phyloP scores from a whole-genome alignment of 169 alveolate genomes.

The Hepatocystis sp. region DNA sequence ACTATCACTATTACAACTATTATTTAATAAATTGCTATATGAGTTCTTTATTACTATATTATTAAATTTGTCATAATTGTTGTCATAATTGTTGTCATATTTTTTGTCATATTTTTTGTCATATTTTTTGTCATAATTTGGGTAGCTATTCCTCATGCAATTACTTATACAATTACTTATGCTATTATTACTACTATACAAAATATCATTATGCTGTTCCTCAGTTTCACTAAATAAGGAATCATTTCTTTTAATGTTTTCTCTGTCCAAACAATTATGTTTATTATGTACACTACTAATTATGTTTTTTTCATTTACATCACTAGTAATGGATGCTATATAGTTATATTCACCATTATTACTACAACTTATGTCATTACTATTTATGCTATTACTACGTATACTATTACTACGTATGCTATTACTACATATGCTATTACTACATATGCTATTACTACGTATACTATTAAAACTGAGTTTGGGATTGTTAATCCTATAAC shows the following conservation, averaged over 20 bases:
- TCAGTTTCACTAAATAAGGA: slow-evolving; percentile 18
- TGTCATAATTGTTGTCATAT: too few relatives aligned
- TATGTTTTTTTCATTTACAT: too few relatives aligned
- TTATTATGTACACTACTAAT: slow-evolving; percentile 13
- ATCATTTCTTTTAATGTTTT: slow-evolving; percentile 68
- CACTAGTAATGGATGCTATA: not conserved
- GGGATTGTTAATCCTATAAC: not conserved
- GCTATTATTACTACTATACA: not conserved
- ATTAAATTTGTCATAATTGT: too few relatives aligned
- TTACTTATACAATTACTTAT: too few relatives aligned
- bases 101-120: too few relatives aligned
- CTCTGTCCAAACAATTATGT: slow-evolving; percentile 6
- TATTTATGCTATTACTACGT: slow-evolving; percentile 9
- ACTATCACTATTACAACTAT: too few relatives aligned
- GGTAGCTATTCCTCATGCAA: not conserved
- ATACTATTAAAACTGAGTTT: not conserved
- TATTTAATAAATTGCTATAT: too few relatives aligned
- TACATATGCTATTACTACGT: not conserved
- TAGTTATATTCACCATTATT: not conserved
- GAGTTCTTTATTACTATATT: too few relatives aligned
- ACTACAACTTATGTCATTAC: not conserved
- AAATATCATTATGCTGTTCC: slow-evolving; percentile 2
- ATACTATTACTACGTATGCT: not conserved
- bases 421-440: not conserved
- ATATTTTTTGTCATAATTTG: not conserved